These are phyloP conservation scores for Ceratocystis eucalypticola DNA, from an alignment of 2,329 filamentous ascomycete species.

Conservation along the genomic window DNA sequence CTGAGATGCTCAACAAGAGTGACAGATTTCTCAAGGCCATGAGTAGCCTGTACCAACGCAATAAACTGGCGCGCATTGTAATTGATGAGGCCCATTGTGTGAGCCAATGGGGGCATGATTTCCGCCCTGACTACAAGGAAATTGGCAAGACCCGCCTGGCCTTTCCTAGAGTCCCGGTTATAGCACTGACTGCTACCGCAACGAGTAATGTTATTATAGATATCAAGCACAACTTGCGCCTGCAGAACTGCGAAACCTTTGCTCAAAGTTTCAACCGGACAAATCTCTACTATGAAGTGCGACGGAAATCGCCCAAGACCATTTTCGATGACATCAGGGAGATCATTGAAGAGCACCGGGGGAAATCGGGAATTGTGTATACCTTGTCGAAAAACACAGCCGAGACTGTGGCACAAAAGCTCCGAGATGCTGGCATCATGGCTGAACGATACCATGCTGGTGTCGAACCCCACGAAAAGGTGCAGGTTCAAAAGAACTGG, in stretches of 20 bases:
- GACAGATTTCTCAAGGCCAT: slow-evolving; percentile 52
- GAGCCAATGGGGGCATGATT: slow-evolving; percentile 98
- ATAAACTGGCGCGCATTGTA: slow-evolving; percentile 74
- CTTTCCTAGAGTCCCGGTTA: slow-evolving; percentile 71
- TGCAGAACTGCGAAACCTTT: slow-evolving; percentile 64
- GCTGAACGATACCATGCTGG: slow-evolving; percentile 79
- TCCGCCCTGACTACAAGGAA: slow-evolving; percentile 86
- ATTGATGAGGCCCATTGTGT: slow-evolving; percentile 99
- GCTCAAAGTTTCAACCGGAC: slow-evolving; percentile 94
- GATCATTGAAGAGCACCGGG: slow-evolving; percentile 51
- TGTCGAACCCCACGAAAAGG: slow-evolving; percentile 55
- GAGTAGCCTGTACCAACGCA: slow-evolving; percentile 50
- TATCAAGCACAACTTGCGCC: slow-evolving; percentile 80
- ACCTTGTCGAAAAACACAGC: slow-evolving; percentile 75
- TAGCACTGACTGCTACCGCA: slow-evolving; percentile 90
- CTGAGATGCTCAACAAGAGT: slow-evolving; percentile 90
- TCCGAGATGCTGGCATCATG: slow-evolving; percentile 52
- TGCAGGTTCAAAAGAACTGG: slow-evolving; percentile 64
- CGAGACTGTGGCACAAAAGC: slow-evolving; percentile 61
- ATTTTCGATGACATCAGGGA: slow-evolving; percentile 38
- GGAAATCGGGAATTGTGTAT: slow-evolving; percentile 82
- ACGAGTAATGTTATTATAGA: slow-evolving; percentile 87
- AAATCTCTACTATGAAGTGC: slow-evolving; percentile 81
- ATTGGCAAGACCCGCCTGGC: slow-evolving; percentile 59
- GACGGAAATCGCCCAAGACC: slow-evolving; percentile 50